A percentile compares a stretch with the other conserved stretches of the same genome.
Conservation (phyloP, 495 filamentous ascomycete species). For the Trichoderma orchidacearum region DNA sequence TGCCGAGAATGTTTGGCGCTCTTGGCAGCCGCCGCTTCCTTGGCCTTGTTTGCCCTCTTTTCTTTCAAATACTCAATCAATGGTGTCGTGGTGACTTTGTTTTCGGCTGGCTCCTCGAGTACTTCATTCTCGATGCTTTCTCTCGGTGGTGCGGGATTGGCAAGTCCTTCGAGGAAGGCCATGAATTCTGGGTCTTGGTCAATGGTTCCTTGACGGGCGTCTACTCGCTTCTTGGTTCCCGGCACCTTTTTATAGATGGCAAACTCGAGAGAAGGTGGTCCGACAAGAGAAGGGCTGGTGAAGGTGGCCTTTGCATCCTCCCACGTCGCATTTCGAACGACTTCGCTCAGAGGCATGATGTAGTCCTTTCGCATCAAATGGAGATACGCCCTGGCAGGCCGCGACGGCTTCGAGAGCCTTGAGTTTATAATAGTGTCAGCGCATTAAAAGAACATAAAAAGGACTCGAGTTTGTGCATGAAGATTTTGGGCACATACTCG, state of each 20-base stretch:
- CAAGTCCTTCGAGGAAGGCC: conserved; percentile 75
- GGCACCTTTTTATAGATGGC: conserved; percentile 73
- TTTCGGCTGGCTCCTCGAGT: conserved; percentile 38
- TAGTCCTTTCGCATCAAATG: conserved; percentile 51
- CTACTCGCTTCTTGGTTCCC: conserved; percentile 50
- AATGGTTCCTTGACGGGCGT: conserved; percentile 84
- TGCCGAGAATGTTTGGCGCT: conserved; percentile 33
- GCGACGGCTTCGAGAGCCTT: conserved; percentile 66
- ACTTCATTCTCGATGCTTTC: conserved; percentile 33
- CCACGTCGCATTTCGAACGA: conserved; percentile 50
- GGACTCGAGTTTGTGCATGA: not conserved
- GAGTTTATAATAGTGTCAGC: not conserved
- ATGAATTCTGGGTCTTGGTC: conserved; percentile 95
- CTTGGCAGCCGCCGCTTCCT: conserved; percentile 41
- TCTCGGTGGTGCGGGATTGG: conserved; percentile 49
- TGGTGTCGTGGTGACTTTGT: conserved; percentile 67
- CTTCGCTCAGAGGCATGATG: conserved; percentile 46
- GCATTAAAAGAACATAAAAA: not conserved
- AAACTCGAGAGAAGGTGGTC: conserved; percentile 66
- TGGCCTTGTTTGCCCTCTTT: conserved; percentile 78
- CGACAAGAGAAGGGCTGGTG: conserved; percentile 53
- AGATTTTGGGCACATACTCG: conserved; percentile 45
- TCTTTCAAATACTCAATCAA: conserved; percentile 82
- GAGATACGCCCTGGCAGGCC: conserved; percentile 64
- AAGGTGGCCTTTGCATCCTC: conserved; percentile 59